Percentiles rank a stretch among this genome's conserved stretches.
Evolutionary conservation across 2,329 filamentous ascomycete species (phyloP).

Genomic region (Polychaeton citri): DNA sequence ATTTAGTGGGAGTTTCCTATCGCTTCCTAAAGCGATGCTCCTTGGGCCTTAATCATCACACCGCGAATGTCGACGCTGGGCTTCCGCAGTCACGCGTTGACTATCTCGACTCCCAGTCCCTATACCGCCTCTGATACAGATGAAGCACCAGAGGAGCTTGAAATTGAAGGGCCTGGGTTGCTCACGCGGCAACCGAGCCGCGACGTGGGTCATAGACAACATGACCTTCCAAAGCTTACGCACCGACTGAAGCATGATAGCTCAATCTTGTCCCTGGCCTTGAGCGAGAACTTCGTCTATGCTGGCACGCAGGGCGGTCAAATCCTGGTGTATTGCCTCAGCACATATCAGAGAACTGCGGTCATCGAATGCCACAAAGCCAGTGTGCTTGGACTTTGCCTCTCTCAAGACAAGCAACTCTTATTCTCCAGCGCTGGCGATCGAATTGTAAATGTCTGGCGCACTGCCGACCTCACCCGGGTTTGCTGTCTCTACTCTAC

Average conservation of each 20-base stretch:
- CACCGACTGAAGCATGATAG: conserved; percentile 66
- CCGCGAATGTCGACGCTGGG: conserved; percentile 6
- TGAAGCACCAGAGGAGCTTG: conserved; percentile 2
- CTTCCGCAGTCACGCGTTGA: conserved; percentile 4
- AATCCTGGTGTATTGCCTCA: conserved; percentile 79
- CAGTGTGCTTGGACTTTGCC: conserved; percentile 72
- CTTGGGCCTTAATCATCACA: neutral
- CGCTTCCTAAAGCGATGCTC: no score
- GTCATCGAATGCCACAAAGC: conserved; percentile 82
- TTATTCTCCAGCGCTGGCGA: conserved; percentile 91
- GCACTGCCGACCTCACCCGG: conserved; percentile 58
- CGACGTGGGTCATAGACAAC: neutral
- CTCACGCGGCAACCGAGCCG: neutral
- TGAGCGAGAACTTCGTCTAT: conserved; percentile 71
- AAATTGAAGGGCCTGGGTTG: neutral
- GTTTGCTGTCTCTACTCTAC: conserved; percentile 85
- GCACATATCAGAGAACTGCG: conserved; percentile 67
- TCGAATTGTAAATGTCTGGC: conserved; percentile 90
- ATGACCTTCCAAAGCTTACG: conserved; percentile 44
- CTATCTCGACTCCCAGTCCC: conserved; percentile 7
- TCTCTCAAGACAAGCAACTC: conserved; percentile 60
- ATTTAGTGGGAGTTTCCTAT: no score
- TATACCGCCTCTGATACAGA: conserved; percentile 9
- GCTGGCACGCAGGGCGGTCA: conserved; percentile 89
- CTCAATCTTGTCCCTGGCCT: conserved; percentile 69